These are phyloP conservation scores for Moringa oleifera DNA, from an alignment of 345 rosid genomes.

Conservation along the genomic window DNA sequence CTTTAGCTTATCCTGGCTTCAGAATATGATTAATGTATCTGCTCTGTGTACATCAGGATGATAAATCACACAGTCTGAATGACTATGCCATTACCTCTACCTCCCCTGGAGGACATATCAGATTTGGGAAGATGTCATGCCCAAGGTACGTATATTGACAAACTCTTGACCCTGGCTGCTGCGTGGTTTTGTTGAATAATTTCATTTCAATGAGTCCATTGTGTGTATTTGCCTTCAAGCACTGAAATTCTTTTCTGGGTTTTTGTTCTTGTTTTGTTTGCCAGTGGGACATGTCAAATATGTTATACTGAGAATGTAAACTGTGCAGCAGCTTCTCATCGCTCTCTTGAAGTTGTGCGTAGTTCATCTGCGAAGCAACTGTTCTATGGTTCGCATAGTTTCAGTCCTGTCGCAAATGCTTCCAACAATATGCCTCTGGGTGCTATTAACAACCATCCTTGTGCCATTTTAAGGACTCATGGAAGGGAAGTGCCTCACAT, in stretches of 20 bases:
- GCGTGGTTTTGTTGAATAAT: neutral
- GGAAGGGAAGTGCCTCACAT: conserved; percentile 29
- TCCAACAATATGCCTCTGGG: conserved; percentile 23
- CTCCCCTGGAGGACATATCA: conserved; percentile 8
- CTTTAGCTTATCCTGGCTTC: neutral
- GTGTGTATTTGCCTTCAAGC: conserved; percentile 4
- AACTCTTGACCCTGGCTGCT: neutral
- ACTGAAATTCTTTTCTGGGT: neutral
- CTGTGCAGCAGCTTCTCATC: conserved; percentile 20
- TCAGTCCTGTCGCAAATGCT: conserved; percentile 22
- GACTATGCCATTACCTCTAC: conserved; percentile 14
- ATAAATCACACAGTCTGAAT: conserved; percentile 19
- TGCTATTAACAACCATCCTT: conserved; percentile 27
- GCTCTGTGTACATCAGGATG: conserved; percentile 23
- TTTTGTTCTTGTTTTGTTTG: too few species aligned
- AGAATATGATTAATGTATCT: neutral
- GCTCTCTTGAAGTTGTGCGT: conserved; percentile 9
- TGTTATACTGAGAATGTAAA: conserved; percentile 5
- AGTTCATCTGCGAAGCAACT: neutral
- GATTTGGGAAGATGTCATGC: conserved; percentile 14
- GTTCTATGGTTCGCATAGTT: conserved; percentile 20
- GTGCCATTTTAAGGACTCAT: conserved; percentile 21
- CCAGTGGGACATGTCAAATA: conserved; percentile 18
- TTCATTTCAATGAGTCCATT: neutral
- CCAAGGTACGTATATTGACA: conserved; percentile 15